phyloP scores from a whole-genome alignment of 305 asterid genomes.

The Solanum hybrid region DNA sequence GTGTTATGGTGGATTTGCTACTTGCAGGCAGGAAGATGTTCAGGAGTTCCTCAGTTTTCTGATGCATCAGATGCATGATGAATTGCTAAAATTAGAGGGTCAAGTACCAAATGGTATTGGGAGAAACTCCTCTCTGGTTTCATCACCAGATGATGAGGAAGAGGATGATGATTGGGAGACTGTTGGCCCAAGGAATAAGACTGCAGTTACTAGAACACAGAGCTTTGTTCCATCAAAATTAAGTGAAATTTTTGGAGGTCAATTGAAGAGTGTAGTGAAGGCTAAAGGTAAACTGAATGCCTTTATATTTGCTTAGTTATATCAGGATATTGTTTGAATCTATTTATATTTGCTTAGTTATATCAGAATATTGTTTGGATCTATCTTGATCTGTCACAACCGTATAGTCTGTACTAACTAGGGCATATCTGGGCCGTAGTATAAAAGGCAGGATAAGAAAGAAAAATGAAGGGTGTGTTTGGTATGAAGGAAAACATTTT shows the following conservation, averaged over 20 bases:
- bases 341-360: not conserved
- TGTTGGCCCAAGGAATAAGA: constrained; percentile 61
- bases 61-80: constrained; percentile 94
- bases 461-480: not conserved
- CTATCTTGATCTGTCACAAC: not conserved
- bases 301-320: not conserved
- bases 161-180: constrained; percentile 65
- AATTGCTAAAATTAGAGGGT: constrained; percentile 69
- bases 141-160: constrained; percentile 54
- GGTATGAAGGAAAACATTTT: not conserved
- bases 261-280: constrained; percentile 68
- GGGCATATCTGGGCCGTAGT: not conserved
- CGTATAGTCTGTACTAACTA: not conserved
- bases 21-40: constrained; percentile 83
- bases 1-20: constrained; percentile 6
- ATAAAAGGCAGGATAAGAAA: not conserved
- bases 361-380: not conserved
- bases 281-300: constrained; percentile 52
- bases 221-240: constrained; percentile 64
- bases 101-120: constrained; percentile 41
- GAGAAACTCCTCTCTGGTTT: constrained; percentile 46
- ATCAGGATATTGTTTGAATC: not conserved
- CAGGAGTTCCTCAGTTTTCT: constrained; percentile 83
- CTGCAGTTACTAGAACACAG: constrained; percentile 77
- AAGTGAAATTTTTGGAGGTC: constrained; percentile 83